A percentile compares a stretch with the other conserved stretches of the same genome.
phyloP scores from a whole-genome alignment of 2,329 filamentous ascomycete genomes.

The Curvularia sp. region DNA sequence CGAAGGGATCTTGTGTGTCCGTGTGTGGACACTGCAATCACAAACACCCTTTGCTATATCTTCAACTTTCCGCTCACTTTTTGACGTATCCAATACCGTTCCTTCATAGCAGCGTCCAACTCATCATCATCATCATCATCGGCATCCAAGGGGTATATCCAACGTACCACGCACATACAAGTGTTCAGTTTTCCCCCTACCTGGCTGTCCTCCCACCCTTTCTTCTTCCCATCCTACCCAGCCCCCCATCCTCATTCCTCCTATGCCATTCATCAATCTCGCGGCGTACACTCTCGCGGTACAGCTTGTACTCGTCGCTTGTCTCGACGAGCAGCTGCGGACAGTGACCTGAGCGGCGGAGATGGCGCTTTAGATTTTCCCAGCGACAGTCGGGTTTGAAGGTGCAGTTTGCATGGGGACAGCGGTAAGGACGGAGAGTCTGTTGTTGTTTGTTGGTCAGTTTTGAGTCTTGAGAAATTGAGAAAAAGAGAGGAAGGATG shows the following conservation, averaged over 20 bases:
- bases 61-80: background rate
- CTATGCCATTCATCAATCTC: constrained; percentile 48
- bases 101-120: background rate
- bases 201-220: constrained; percentile 30
- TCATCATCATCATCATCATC: background rate
- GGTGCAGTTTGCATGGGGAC: constrained; percentile 47
- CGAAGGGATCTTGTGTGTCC: background rate
- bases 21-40: background rate
- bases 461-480: background rate
- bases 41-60: background rate
- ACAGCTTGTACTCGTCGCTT: constrained; percentile 45
- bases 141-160: background rate
- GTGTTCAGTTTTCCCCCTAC: background rate
- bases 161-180: background rate
- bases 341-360: constrained; percentile 48
- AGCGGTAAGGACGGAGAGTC: constrained; percentile 49
- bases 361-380: constrained; percentile 51
- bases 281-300: constrained; percentile 41
- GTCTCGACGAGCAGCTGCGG: constrained; percentile 45
- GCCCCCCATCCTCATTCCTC: constrained; percentile 35
- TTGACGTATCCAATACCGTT: background rate
- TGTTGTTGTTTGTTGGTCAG: constrained; percentile 11
- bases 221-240: constrained; percentile 29
- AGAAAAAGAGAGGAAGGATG: background rate
- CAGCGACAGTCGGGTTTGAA: constrained; percentile 51